Evolutionary conservation across 2,329 filamentous ascomycete species (phyloP), one percentile per base, ranked within the genome.

Genomic region (Blastomyces percursus): DNA sequence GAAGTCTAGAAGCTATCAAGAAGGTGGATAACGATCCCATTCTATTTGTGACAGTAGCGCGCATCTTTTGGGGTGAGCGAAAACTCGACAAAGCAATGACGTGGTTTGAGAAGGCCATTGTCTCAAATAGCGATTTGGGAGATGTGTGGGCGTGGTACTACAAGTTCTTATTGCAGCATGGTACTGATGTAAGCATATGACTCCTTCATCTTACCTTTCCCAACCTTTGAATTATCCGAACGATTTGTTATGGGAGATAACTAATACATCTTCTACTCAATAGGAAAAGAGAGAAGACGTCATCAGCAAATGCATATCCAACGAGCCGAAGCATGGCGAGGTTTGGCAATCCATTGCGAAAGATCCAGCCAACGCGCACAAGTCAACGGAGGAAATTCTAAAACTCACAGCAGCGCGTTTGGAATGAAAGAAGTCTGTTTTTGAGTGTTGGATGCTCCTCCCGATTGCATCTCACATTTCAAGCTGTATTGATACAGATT

Each of bases 141-240:
- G 95, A 99, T 78, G 89, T 86, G 12, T 99, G 95, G 95, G 93
- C 91, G 24, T 99, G 93, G 93, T 99, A 96, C 75, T 94, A 91
- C 75, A 92, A 93, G 75, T 99, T 97, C 74, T 72, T 97, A 67
- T 74, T 86, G 68, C 90, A 96, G 80, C 92, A 99, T 77, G 95
- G 94, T 11, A 96, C 91, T 5, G 87, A 91, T 67, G 79, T 81
- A 71, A 70, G 78, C 11, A 75, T 8, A 59, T 32, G 30, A 48
- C 24, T 27, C 58, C 5, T 55, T 38, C 52, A 16, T 12, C 3
- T 19, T 55, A n/a, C 52, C 7, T 12, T 32, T 38, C 30, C 5
- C 19, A 55, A 38, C 30, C 38, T 35, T 16, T 16, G 27, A 27
- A 32, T 11, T 14, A 4, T 35, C 14, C 30, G 27, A 48, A 50